Evolutionary conservation across 805 yeast genomes (phyloP).

Genomic region (Nakazawaea ishiwadae): DNA sequence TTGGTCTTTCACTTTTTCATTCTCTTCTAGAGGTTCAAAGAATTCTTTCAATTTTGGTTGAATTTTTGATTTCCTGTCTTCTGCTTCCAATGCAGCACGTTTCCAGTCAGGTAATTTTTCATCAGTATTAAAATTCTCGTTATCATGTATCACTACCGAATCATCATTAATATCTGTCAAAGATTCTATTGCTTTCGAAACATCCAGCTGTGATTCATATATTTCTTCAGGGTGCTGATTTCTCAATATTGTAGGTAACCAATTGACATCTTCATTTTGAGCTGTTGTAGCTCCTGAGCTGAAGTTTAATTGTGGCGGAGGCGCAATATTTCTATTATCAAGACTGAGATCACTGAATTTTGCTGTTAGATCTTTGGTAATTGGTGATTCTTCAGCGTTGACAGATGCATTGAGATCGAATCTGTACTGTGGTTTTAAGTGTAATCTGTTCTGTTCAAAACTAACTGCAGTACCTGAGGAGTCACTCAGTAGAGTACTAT

Average conservation of each 20-base stretch:
- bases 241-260: constrained; percentile 10
- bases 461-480: neutral
- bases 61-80: neutral
- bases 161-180: constrained; percentile 3
- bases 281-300: neutral
- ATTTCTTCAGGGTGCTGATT: neutral
- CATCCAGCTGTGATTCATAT: neutral
- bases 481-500: neutral
- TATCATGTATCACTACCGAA: constrained; percentile 11
- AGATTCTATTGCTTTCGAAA: neutral
- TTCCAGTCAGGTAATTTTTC: constrained; percentile 10
- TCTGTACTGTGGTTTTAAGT: constrained; percentile 4
- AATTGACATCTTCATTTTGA: neutral
- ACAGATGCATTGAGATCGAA: constrained; percentile 7
- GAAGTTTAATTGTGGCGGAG: neutral
- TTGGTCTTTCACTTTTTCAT: neutral
- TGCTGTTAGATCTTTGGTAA: constrained; percentile 2
- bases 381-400: constrained; percentile 7
- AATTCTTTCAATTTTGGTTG: constrained; percentile 11
- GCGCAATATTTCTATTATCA: neutral
- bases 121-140: neutral
- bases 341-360: constrained; percentile 4
- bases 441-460: neutral
- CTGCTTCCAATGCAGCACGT: constrained; percentile 3
- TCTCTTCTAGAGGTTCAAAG: constrained; percentile 8